Evolutionary conservation across 257 asterid genomes (phyloP), one percentile per base, ranked within the genome.

Genomic region (Euphrasia confusa): DNA sequence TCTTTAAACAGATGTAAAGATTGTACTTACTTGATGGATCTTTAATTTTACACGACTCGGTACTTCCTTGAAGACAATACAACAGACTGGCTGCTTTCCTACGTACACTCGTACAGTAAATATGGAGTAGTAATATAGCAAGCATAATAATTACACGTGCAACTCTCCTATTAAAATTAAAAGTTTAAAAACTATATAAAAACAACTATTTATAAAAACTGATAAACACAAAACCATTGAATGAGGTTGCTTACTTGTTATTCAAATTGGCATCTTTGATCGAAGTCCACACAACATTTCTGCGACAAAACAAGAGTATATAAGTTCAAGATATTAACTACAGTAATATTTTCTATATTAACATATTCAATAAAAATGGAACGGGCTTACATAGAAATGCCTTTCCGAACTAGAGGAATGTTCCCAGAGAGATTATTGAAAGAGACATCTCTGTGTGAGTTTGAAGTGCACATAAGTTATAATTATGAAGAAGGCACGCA

Each of bases 371-470:
- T 54, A 2, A 59, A 55, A 40, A 58, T 54, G 47, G 32, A 61
- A 53, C 61, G 44, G 53, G 68, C 86, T 75, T 74, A 84, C 92
- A 77, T 66, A 50, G 86, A 75, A 58, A 73, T 56, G 68, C 54
- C 77, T 28, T 66, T 67, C 44, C 74, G 60, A 53, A 62, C 71
- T 17, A 68, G 61, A 40, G 80, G 83, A 68, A 76, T 54, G 47
- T 65, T 73, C 58, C 88, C 93, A 4, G 77, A 67, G 27, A 84
- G 74, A 56, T 80, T 72, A 72, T 84, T 84, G 78, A 84, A 84
- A 30, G 93, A 84, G 60, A 84, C 80, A 40, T 84, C 93, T 79
- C 93, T 81, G 81, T 47, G 58, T 48, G 60, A 37, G 30, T 47
- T 62, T 40, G 28, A 28, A 52, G 48, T 32, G 35, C 30, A n/a